phyloP scores from a whole-genome alignment of 495 filamentous ascomycete genomes.

The Rostrohypoxylon terebratum region DNA sequence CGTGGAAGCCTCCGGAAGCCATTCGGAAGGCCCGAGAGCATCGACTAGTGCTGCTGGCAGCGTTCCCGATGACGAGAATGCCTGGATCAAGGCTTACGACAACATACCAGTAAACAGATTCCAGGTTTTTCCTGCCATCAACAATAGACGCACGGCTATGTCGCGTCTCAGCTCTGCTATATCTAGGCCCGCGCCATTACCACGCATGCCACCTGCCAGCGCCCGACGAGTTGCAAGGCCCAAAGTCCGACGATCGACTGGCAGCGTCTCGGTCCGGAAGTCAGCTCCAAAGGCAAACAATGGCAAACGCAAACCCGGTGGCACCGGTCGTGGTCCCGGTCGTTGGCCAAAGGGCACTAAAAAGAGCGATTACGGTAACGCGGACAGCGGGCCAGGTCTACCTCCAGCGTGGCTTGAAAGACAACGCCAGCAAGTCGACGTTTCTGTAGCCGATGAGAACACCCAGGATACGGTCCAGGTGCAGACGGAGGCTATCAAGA shows the following conservation, averaged over 20 bases:
- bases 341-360: constrained; percentile 68
- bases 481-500: constrained; percentile 51
- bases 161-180: constrained; percentile 48
- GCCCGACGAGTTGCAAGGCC: constrained; percentile 42
- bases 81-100: constrained; percentile 57
- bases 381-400: constrained; percentile 65
- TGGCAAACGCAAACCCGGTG: constrained; percentile 61
- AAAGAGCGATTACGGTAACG: constrained; percentile 68
- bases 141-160: constrained; percentile 52
- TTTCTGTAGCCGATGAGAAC: constrained; percentile 46
- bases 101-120: constrained; percentile 82
- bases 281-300: constrained; percentile 49
- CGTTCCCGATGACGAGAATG: constrained; percentile 44
- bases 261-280: constrained; percentile 27
- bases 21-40: constrained; percentile 21
- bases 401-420: constrained; percentile 61
- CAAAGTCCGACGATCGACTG: constrained; percentile 44
- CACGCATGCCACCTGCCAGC: constrained; percentile 39
- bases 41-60: constrained; percentile 19
- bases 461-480: constrained; percentile 58
- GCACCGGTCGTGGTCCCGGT: constrained; percentile 64
- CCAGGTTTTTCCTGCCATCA: constrained; percentile 86
- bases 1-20: constrained; percentile 48
- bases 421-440: constrained; percentile 35
- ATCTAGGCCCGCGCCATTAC: constrained; percentile 47